Evolutionary conservation across 805 yeast genomes (phyloP), one percentile per base, ranked within the genome.

Genomic region (Jamesozyma rosinii): DNA sequence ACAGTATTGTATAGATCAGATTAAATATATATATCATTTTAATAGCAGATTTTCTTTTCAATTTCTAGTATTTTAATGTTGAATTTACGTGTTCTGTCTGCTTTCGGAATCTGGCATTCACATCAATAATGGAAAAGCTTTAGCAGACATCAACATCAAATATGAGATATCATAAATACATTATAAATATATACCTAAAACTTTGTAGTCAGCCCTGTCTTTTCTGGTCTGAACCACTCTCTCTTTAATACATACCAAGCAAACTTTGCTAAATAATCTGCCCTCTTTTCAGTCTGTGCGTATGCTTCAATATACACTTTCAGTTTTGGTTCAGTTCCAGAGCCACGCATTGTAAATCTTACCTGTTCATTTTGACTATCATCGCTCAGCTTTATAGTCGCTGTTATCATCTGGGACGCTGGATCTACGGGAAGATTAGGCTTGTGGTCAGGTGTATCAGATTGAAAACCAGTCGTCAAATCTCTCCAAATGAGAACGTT

Each of bases 271-370:
- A 81, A 55, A 0, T 35, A 46, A 0, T 52, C 46, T 0, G 95
- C 84, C 3, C 61, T 57, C 0, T 46, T 55, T 36, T 73, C 83
- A 8, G 67, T 59, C 0, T 48, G 40, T 0, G 86, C 72, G 35
- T 63, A 63, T 0, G 94, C 92, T 58, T 90, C 98, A 29, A 90
- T 80, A 64, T 90, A 90, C 0, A 90, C 84, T 61, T 90, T 90
- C 49, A 90, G 68, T 59, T 90, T 90, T 2, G 97, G 97, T 61
- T 90, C 98, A 0, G 98, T 90, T 10, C 98, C 98, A 3, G 95
- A 86, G 0, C 97, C 97, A 42, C 98, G 72, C 40, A 85, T 79
- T 0, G 97, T 89, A 57, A 89, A 80, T 30, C 95, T 66, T 2
- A 86, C 78, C 18, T 49, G 50, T 35, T 69, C 74, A 2, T 54